Percentiles rank a stretch among this genome's conserved stretches.
phyloP scores from a whole-genome alignment of 192 early-diverging fungal species.

The Chytriomyces sp. region DNA sequence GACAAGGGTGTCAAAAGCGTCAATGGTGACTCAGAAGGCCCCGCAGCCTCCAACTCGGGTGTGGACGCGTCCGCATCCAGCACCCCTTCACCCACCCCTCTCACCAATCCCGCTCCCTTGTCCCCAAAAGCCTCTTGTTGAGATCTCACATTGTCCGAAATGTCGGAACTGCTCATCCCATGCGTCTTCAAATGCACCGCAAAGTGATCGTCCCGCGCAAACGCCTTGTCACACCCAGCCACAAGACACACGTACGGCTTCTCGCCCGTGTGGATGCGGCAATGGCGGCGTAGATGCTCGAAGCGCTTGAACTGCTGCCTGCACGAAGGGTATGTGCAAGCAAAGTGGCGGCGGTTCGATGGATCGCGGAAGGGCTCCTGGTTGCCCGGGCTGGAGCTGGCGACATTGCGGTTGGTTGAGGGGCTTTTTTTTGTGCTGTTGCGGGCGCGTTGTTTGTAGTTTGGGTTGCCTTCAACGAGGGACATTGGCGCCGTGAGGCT shows the following conservation, averaged over 20 bases:
- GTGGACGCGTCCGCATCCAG: neutral
- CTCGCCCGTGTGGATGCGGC: constrained; percentile 65
- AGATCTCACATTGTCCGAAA: neutral
- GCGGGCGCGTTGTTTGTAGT: constrained; percentile 72
- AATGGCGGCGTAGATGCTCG: constrained; percentile 78
- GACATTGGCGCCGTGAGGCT: neutral
- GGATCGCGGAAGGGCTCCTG: neutral
- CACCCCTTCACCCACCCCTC: neutral
- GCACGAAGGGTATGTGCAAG: constrained; percentile 36
- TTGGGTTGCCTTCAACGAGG: constrained; percentile 69
- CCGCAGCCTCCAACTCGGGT: neutral
- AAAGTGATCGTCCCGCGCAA: constrained; percentile 68
- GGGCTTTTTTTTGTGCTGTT: neutral
- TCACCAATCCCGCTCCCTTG: neutral
- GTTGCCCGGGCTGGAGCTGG: neutral
- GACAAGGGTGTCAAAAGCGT: constrained; percentile 12
- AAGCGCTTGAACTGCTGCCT: constrained; percentile 66
- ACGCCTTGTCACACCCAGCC: constrained; percentile 57
- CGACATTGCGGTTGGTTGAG: neutral
- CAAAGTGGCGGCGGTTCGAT: constrained; percentile 31
- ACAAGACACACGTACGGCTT: constrained; percentile 62
- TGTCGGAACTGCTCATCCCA: constrained; percentile 6
- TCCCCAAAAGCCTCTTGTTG: neutral
- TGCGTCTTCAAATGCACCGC: constrained; percentile 57
- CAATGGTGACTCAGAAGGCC: neutral